Conservation (phyloP, 73 alveolate species). For the Paramecium octaurelia region DNA sequence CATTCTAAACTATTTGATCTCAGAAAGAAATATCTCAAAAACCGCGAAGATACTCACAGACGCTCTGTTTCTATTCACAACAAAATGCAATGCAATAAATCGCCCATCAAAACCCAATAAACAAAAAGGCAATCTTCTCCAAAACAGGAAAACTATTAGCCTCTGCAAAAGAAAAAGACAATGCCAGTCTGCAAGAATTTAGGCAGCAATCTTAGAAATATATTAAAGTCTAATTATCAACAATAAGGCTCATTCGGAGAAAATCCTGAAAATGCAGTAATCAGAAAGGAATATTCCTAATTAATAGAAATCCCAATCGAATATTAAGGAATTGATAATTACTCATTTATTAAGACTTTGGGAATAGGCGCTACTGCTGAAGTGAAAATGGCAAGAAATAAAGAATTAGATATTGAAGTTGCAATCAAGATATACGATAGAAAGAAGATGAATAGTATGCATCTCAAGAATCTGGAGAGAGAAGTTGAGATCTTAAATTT, state of each 20-base stretch:
- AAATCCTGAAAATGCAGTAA: not conserved
- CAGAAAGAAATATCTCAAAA: slow-evolving; percentile 3
- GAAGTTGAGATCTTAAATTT: slow-evolving; percentile 55
- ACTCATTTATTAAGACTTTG: not conserved
- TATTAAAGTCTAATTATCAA: not conserved
- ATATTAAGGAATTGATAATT: not conserved
- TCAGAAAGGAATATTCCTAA: slow-evolving; percentile 13
- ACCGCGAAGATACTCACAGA: not conserved
- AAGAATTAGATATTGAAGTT: slow-evolving; percentile 38
- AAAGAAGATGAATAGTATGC: slow-evolving; percentile 17
- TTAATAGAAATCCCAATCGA: not conserved
- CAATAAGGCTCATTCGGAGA: slow-evolving; percentile 27
- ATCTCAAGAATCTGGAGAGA: slow-evolving; percentile 43
- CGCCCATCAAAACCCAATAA: not conserved
- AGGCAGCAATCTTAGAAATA: slow-evolving; percentile 35
- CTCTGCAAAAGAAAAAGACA: not conserved
- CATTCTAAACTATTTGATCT: not conserved
- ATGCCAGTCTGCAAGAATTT: not conserved
- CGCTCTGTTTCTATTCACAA: slow-evolving; percentile 2
- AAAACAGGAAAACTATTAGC: not conserved
- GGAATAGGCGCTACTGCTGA: slow-evolving; percentile 62
- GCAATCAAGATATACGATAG: slow-evolving; percentile 65
- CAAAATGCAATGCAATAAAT: not conserved
- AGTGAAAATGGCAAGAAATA: slow-evolving; percentile 52
- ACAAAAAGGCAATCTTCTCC: not conserved